Conservation (phyloP, 805 yeast genomes). For the Starmerella apicola region DNA sequence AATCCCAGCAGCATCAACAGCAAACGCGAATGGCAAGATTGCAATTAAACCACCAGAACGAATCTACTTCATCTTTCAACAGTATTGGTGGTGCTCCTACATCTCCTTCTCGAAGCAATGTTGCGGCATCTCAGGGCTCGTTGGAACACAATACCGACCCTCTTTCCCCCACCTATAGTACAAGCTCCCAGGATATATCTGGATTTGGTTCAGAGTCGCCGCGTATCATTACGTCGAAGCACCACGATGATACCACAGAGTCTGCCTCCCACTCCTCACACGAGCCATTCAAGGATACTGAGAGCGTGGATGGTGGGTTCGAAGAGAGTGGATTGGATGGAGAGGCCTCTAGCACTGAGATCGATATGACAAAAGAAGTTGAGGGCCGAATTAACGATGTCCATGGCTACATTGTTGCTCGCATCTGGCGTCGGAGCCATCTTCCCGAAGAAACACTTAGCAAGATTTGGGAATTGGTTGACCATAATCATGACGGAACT, state of each 20-base stretch:
- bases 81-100: too few relatives aligned
- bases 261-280: too few relatives aligned
- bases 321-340: background rate
- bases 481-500: constrained; percentile 46
- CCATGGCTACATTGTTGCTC: constrained; percentile 55
- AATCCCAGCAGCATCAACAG: background rate
- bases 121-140: too few relatives aligned
- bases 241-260: too few relatives aligned
- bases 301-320: too few relatives aligned
- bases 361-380: constrained; percentile 26
- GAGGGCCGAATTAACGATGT: constrained; percentile 25
- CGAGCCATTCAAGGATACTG: too few relatives aligned
- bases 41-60: background rate
- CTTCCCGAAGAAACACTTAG: constrained; percentile 49
- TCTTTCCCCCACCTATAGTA: too few relatives aligned
- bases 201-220: too few relatives aligned
- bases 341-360: constrained; percentile 12
- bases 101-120: too few relatives aligned
- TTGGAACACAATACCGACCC: too few relatives aligned
- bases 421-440: constrained; percentile 70
- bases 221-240: too few relatives aligned
- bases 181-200: too few relatives aligned
- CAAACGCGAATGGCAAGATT: background rate
- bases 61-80: background rate
- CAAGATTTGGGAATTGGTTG: constrained; percentile 60